Conservation (phyloP, 208 protist genomes). For the Acanthamoeba healyi region DNA sequence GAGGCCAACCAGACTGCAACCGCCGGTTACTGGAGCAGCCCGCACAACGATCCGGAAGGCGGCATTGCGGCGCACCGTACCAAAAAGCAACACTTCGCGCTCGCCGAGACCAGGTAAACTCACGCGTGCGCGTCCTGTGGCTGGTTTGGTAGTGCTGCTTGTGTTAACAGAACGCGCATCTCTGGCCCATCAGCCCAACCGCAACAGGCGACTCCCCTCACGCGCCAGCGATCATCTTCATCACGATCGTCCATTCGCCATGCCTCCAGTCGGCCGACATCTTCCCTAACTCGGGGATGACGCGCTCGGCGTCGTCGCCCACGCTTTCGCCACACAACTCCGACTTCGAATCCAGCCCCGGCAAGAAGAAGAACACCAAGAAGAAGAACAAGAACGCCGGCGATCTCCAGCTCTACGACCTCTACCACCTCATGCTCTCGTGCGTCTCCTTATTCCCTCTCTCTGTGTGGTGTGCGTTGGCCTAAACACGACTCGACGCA, state of each 20-base stretch:
- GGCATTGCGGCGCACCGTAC: too few species aligned
- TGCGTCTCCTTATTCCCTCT: too few species aligned
- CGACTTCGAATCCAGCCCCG: background rate
- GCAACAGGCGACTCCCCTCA: too few species aligned
- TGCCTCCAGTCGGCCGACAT: background rate
- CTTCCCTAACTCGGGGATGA: background rate
- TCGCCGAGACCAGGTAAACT: too few species aligned
- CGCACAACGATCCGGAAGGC: too few species aligned
- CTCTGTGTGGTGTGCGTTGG: too few species aligned
- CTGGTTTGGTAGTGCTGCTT: too few species aligned
- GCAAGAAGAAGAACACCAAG: background rate
- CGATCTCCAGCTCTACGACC: background rate
- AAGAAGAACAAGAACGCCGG: background rate
- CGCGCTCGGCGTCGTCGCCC: background rate
- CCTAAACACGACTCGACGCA: too few species aligned
- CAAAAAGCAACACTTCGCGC: too few species aligned
- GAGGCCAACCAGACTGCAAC: background rate
- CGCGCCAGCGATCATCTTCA: background rate
- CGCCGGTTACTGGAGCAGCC: background rate
- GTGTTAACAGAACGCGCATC: too few species aligned
- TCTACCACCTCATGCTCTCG: constrained; percentile 2
- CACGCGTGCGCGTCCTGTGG: too few species aligned
- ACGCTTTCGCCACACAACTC: background rate
- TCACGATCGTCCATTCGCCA: background rate
- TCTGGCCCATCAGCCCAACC: too few species aligned